phyloP scores from a whole-genome alignment of 352 stramenopile genomes.

The Globisporangium sylvaticum region DNA sequence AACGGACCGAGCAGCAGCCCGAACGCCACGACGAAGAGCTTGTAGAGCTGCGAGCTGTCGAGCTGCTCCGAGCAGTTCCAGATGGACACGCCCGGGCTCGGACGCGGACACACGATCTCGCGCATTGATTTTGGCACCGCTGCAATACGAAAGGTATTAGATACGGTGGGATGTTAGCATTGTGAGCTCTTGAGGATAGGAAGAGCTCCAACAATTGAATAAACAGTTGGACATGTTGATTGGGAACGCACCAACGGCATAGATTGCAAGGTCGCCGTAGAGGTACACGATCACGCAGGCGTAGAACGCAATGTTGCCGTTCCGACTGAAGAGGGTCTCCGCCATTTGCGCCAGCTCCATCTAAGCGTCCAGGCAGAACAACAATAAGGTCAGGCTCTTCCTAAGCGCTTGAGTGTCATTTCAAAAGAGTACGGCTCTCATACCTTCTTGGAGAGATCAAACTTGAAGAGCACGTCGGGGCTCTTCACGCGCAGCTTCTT shows the following conservation, averaged over 20 bases:
- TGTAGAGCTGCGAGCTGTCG: conserved; percentile 80
- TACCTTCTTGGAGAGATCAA: conserved; percentile 78
- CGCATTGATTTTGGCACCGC: conserved; percentile 86
- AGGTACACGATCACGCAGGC: conserved; percentile 78
- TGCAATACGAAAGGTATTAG: conserved; percentile 13
- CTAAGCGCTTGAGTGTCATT: too few species aligned
- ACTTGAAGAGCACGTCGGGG: conserved; percentile 37
- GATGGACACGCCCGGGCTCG: conserved; percentile 32
- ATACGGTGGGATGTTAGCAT: not conserved
- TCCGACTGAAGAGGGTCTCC: conserved; percentile 62
- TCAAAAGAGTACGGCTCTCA: not conserved
- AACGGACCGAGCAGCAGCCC: conserved; percentile 72
- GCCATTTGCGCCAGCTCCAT: conserved; percentile 86
- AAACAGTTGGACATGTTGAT: not conserved
- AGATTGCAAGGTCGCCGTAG: conserved; percentile 85
- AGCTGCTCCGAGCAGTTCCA: conserved; percentile 71
- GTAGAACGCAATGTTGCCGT: conserved; percentile 76
- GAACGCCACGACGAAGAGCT: conserved; percentile 75
- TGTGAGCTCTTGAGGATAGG: not conserved
- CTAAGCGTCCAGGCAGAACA: conserved; percentile 20
- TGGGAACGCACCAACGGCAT: conserved; percentile 69
- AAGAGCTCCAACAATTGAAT: not conserved
- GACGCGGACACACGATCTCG: conserved; percentile 78
- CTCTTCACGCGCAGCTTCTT: conserved; percentile 39
- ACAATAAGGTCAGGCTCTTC: not conserved